Conservation (phyloP, 140 eudicot species). For the Bidens hawaiensis region DNA sequence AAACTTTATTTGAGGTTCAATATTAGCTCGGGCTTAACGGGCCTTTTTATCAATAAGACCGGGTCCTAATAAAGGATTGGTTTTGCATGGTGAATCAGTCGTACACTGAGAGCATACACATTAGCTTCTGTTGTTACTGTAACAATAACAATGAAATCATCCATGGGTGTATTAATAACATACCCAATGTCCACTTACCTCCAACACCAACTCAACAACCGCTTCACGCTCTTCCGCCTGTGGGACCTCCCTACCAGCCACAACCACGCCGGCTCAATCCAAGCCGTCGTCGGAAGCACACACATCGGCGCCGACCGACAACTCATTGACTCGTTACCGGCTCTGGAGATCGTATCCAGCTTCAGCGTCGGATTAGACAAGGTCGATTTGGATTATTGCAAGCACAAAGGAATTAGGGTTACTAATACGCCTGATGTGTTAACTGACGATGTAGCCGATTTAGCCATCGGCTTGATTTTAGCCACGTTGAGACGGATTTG, state of each 20-base stretch:
- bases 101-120: no score
- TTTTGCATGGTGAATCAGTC: no score
- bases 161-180: constrained; percentile 56
- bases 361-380: constrained; percentile 84
- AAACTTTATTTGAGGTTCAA: no score
- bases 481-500: constrained; percentile 56
- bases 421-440: constrained; percentile 83
- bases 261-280: constrained; percentile 43
- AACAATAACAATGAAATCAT: not conserved
- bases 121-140: no score
- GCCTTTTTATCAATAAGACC: no score
- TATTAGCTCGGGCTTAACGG: no score
- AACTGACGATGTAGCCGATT: constrained; percentile 88
- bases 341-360: constrained; percentile 64
- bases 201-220: constrained; percentile 61
- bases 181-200: constrained; percentile 64
- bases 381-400: constrained; percentile 67
- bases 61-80: no score
- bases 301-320: constrained; percentile 52
- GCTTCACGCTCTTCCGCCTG: constrained; percentile 58
- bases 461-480: constrained; percentile 71
- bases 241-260: constrained; percentile 41
- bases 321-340: constrained; percentile 64
- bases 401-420: constrained; percentile 75
- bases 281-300: constrained; percentile 69